A percentile compares a stretch with the other conserved stretches of the same genome.
phyloP scores from a whole-genome alignment of 441 rosid genomes.

The Croton laevigatus region DNA sequence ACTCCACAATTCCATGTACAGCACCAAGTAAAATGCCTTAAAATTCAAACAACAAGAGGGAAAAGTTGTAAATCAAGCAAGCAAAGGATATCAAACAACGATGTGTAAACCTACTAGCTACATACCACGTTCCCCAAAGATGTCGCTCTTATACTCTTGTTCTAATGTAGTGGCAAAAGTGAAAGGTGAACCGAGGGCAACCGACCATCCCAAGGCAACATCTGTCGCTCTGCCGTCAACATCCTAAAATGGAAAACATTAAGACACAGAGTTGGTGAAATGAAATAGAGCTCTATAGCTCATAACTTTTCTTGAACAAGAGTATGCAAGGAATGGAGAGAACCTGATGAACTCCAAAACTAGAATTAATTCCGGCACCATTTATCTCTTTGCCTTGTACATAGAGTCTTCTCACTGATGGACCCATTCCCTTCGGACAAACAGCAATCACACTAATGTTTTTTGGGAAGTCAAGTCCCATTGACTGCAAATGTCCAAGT shows the following conservation, averaged over 20 bases:
- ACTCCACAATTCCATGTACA: constrained; percentile 89
- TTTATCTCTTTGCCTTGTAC: constrained; percentile 92
- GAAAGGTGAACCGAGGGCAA: constrained; percentile 83
- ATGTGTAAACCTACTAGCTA: background rate
- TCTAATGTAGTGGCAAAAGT: constrained; percentile 82
- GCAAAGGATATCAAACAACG: background rate
- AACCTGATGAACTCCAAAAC: constrained; percentile 93
- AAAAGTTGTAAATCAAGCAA: background rate
- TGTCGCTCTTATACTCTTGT: constrained; percentile 86
- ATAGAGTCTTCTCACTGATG: constrained; percentile 87
- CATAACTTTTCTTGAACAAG: background rate
- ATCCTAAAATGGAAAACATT: constrained; percentile 42
- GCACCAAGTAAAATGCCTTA: constrained; percentile 89
- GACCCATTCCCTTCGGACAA: constrained; percentile 93
- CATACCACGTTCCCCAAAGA: constrained; percentile 84
- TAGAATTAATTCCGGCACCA: constrained; percentile 93
- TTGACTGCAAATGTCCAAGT: constrained; percentile 72
- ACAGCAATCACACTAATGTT: constrained; percentile 83
- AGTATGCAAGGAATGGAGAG: constrained; percentile 16
- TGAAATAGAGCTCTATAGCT: background rate
- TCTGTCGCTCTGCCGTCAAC: constrained; percentile 84
- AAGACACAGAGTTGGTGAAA: background rate
- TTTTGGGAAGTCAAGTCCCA: constrained; percentile 69
- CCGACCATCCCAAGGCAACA: constrained; percentile 80
- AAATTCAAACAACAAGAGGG: background rate